Conservation (phyloP, 129 eudicot genomes). For the carrot (Daucus carota) region DNA sequence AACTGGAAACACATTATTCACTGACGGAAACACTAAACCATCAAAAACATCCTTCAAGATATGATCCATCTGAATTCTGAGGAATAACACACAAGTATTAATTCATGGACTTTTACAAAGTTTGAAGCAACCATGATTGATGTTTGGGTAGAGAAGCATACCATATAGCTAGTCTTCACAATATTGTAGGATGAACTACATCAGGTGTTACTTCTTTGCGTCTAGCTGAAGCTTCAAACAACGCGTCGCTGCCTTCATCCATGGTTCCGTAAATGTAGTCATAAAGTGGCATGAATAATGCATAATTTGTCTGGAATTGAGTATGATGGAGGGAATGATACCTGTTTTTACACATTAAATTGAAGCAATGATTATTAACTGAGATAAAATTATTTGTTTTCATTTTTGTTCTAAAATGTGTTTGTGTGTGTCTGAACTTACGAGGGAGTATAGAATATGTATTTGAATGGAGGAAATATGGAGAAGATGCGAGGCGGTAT, state of each 20-base stretch:
- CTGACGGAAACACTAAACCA: too few relatives aligned
- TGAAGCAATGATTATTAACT: not conserved
- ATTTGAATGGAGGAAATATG: constrained; percentile 3
- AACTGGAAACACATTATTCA: too few relatives aligned
- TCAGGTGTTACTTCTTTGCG: not conserved
- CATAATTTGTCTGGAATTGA: constrained; percentile 5
- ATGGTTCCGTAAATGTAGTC: constrained; percentile 38
- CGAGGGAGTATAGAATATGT: constrained; percentile 4
- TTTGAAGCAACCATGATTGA: too few relatives aligned
- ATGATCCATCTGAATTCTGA: too few relatives aligned
- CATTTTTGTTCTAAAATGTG: not conserved
- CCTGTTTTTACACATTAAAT: constrained; percentile 20
- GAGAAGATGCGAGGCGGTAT: not conserved
- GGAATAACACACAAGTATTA: too few relatives aligned
- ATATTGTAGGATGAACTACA: not conserved
- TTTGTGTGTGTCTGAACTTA: constrained; percentile 15
- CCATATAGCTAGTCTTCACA: too few relatives aligned
- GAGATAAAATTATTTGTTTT: not conserved
- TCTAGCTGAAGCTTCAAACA: not conserved
- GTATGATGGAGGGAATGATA: constrained; percentile 16
- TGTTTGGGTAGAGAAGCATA: too few relatives aligned
- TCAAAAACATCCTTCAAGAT: too few relatives aligned
- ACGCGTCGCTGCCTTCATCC: not conserved
- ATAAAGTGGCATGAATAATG: constrained; percentile 20
- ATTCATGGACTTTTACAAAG: too few relatives aligned